Base-by-base conservation (phyloP, 2,329 filamentous ascomycete genomes). In the Pseudodiploospora longispora region DNA sequence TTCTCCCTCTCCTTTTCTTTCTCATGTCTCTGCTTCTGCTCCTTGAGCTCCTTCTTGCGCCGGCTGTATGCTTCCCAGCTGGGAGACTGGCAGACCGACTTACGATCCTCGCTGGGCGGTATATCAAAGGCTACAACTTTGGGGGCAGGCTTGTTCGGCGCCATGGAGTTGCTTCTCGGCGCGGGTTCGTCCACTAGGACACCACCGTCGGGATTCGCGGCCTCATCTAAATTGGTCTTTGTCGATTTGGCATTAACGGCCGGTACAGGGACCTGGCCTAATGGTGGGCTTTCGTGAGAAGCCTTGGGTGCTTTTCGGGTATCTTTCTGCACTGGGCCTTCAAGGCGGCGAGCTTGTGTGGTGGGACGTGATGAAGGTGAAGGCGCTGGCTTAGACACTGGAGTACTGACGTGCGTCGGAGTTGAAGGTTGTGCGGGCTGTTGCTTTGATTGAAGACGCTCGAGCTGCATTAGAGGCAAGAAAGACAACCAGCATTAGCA, bases 1-100 rank as follows among this genome's bases (percentile, higher is more conserved):
- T 37, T 42, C 39, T 38, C 33, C 38, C 27, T 36, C 41, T 35
- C 41, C 40, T 44, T 49, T 40, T 56, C 36, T 42, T 68, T 60
- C 7, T 61, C 52, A 37, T 51, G 61, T 35, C 67, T 62, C 32
- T 58, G 56, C 27, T 55, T 59, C 47, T 70, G 67, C 41, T 71
- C 68, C 50, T 64, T 70, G 42, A 65, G 70, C 49, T 76, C 73
- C 54, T 70, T 74, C 52, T 74, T 77, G 50, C 66, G 71, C 19
- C 71, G 68, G 3, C 69, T 68, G 51, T 76, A 76, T 27, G 74
- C 71, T 49, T 80, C 76, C 78, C 78, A 82, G 44, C 71, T 79
- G 2, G 78, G 78, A 1, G 78, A 82, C 44, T 79, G 75, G 48
- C 78, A 82, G 43, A 80, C 76, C 0, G 63, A 61, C 5, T 52